Evolutionary conservation across 1,284 basidiomycete species (phyloP).

Genomic region (Ganoderma lingzhi): DNA sequence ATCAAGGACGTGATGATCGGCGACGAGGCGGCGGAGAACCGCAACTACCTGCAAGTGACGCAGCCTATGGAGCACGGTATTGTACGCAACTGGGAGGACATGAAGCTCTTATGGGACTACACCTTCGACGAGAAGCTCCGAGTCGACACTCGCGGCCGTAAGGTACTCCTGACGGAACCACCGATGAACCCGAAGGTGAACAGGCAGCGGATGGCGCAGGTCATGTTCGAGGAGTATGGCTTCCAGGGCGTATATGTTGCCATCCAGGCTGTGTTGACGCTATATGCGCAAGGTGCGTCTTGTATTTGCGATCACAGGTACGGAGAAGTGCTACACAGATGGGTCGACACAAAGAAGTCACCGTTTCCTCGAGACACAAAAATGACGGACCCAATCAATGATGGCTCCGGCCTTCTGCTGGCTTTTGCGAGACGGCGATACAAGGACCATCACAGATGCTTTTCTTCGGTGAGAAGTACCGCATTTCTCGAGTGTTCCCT

Average conservation of each 20-base stretch:
- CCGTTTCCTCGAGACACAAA: background rate
- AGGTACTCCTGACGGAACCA: slow-evolving; percentile 97
- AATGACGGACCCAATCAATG: background rate
- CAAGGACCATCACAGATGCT: background rate
- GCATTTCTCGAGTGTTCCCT: background rate
- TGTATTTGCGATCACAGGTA: background rate
- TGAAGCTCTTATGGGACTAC: slow-evolving; percentile 98
- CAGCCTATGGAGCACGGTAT: slow-evolving; percentile 99
- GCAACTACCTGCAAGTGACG: slow-evolving; percentile 95
- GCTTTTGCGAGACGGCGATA: background rate
- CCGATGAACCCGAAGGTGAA: slow-evolving; percentile 99
- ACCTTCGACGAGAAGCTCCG: slow-evolving; percentile 97
- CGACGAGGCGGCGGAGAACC: slow-evolving; percentile 93
- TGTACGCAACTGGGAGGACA: slow-evolving; percentile 98
- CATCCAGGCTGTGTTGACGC: slow-evolving; percentile 97
- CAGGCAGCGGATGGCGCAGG: slow-evolving; percentile 93
- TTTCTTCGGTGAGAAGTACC: background rate
- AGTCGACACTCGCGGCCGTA: slow-evolving; percentile 88
- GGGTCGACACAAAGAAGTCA: background rate
- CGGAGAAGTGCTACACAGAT: background rate
- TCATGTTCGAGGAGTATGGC: slow-evolving; percentile 99
- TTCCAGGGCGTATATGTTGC: slow-evolving; percentile 97
- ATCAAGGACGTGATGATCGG: slow-evolving; percentile 99
- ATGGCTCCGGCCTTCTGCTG: background rate
- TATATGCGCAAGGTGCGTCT: slow-evolving; percentile 93